Evolutionary conservation across 2,329 filamentous ascomycete species (phyloP), one percentile per base, ranked within the genome.

Genomic region (Claviceps sp.): DNA sequence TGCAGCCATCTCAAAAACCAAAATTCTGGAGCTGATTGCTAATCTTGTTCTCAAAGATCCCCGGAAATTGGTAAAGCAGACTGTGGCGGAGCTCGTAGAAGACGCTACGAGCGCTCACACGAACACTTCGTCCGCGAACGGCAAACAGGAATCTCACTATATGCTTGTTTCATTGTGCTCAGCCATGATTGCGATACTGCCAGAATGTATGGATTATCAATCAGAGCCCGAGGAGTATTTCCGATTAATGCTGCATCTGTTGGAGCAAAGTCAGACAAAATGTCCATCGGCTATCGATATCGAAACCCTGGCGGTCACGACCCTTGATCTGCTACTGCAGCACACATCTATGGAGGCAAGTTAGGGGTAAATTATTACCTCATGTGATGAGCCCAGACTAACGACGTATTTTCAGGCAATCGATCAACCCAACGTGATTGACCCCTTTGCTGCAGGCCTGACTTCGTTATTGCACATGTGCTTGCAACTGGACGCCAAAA

Each of bases 201-300:
- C 65, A 8, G 57, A 63, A 38, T 65, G 66, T 26, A 59, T 60
- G 18, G 50, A 40, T 5, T 57, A 62, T 50, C 63, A 67, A 34
- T 52, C 51, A 26, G 66, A 69, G 24, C 74, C 73, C 52, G 66
- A 71, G 24, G 74, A 79, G 48, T 59, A 74, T 16, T 71, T 81
- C 50, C 56, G 57, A 2, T 56, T 77, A 18, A 65, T 70, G 37
- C 61, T 52, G 3, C 37, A 48, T 43, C 45, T 55, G 5, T 37
- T 53, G 37, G 51, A 49, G 20, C 41, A 24, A 14, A 24, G n/a
- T 11, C 48, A 24, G 24, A 24, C 20, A 18, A 51, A 9, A 20
- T 37, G 53, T 16, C 55, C 60, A n/a, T 63, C 65, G 8, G 63
- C 67, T 4, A 57, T 66, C 4, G 52, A 66, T 16, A 57, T 67